Evolutionary conservation across 805 yeast genomes (phyloP), one percentile per base, ranked within the genome.

Genomic region (Blastobotrys chiropterorum): DNA sequence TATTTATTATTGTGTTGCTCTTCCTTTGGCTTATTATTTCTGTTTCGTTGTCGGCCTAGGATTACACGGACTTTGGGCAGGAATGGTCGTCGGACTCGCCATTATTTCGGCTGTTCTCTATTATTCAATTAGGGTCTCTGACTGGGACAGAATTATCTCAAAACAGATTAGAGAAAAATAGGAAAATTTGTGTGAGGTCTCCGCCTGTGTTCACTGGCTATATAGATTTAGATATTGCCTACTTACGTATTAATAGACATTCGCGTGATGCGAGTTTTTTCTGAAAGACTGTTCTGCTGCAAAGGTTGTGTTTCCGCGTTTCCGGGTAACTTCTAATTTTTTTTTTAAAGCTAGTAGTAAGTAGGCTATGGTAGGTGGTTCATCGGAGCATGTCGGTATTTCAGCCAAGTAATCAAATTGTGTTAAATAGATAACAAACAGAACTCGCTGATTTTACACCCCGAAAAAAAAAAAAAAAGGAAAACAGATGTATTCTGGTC

Each of bases 61-160:
- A 44, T 67, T 86, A 19, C 64, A 70, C 7, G 95, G 95, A 0
- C 67, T 87, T 47, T 87, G 95, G 95, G 55, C 80, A 1, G 92
- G 92, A 0, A 72, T 82, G 56, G 90, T 85, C 6, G 62, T 76
- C 45, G 95, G 90, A 19, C 41, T 49, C 19, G 20, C 16, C 3
- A 11, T 44, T 16, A 44, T 47, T 3, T 43, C 46, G 46, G 15
- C 21, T 21, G 22, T 11, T 3, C 46, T 17, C 5, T 20, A 19
- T 7, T 43, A 19, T 21, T 17, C 4, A 8, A 21, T 43, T 13
- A 43, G 46, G 16, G 16, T 20, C 6, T 17, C 26, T 5, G 46
- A 43, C 14, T 43, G 46, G 46, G 26, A 43, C 8, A 26, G 8
- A 5, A 26, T 26, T 26, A 26, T 26, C 11, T 26, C 34, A 6